Base-by-base conservation (phyloP, 1,284 basidiomycete genomes). In the Malassezia dermatis region DNA sequence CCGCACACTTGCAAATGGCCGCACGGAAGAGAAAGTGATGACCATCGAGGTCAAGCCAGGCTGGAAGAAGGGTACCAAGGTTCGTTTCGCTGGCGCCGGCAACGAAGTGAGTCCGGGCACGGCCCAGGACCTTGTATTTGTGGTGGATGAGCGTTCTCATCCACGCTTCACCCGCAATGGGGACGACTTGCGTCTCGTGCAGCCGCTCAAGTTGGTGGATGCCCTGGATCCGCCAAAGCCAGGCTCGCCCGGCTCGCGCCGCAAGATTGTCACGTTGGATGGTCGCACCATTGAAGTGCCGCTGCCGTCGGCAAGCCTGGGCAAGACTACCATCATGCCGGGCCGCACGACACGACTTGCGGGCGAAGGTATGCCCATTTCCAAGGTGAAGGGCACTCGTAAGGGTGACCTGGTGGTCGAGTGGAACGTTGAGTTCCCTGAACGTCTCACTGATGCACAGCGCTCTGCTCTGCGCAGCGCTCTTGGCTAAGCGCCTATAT, bases 21-120 rank as follows among this genome's bases (percentile, higher is more conserved):
- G 78, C 12, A 84, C 82, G 12, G 89, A 94, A 75, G 88, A 93
- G 62, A 94, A 91, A 76, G 84, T 91, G 8, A 81, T 94, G 28
- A 63, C 62, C 0, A 62, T 74, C 30, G 67, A 72, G 24, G 68
- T 74, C 37, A 73, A 72, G 54, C 68, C 67, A 0, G 71, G 71
- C 17, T 74, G 71, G 71, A 74, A 73, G 53, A 66, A 69, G 45
- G 71, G 71, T 17, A 74, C 71, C 46, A 74, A 74, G 61, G 67
- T 74, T 27, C 70, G 71, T 24, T 74, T 73, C 47, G 48, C 45
- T 10, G 69, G 67, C 10, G 60, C 69, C 0, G 71, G 71, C 6
- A 72, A 71, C 65, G 70, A 74, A 51, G 62, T 66, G 6, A 44
- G 61, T 2, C 62, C 67, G 0, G 70, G 70, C 10, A 53, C 48